Conservation (phyloP, 1,284 basidiomycete species). For the Fistulina hepatica region DNA sequence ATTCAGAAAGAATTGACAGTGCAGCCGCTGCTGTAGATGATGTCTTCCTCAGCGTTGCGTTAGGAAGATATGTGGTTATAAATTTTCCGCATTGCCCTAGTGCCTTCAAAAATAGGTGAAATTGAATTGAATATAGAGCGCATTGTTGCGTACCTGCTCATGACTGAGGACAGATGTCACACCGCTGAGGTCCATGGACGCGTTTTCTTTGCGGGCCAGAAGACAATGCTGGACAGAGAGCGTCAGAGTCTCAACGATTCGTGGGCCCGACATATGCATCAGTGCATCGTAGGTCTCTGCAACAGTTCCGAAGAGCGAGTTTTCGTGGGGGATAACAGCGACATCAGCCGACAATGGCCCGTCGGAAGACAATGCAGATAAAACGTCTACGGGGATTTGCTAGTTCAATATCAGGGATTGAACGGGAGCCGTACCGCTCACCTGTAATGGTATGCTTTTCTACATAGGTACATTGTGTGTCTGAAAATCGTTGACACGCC, state of each 20-base stretch:
- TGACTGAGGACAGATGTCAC: slow-evolving; percentile 56
- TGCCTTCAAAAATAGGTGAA: slow-evolving; percentile 35
- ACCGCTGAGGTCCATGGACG: slow-evolving; percentile 21
- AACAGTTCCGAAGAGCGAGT: slow-evolving; percentile 63
- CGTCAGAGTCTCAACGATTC: too few species aligned
- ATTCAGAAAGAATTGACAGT: slow-evolving; percentile 33
- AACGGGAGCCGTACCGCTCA: slow-evolving; percentile 15
- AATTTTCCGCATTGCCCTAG: slow-evolving; percentile 65
- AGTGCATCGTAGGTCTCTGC: slow-evolving; percentile 61
- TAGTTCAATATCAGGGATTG: slow-evolving; percentile 1
- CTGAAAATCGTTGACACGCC: slow-evolving; percentile 48
- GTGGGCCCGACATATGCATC: slow-evolving; percentile 44
- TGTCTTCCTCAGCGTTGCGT: slow-evolving; percentile 38
- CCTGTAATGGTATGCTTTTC: slow-evolving; percentile 48
- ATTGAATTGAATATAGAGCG: slow-evolving; percentile 1
- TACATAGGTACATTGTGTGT: slow-evolving; percentile 37
- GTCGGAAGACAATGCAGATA: slow-evolving; percentile 31
- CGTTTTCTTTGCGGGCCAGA: slow-evolving; percentile 27
- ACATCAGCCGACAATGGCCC: slow-evolving; percentile 24
- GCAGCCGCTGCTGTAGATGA: slow-evolving; percentile 65
- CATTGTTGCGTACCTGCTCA: slow-evolving; percentile 45
- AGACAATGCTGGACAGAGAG: slow-evolving; percentile 61
- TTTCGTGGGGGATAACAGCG: slow-evolving; percentile 66
- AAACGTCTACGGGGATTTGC: slow-evolving; percentile 37
- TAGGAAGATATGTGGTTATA: slow-evolving; percentile 40